Base-by-base conservation (phyloP, 208 protist genomes). In the Naegleria gruberi region DNA sequence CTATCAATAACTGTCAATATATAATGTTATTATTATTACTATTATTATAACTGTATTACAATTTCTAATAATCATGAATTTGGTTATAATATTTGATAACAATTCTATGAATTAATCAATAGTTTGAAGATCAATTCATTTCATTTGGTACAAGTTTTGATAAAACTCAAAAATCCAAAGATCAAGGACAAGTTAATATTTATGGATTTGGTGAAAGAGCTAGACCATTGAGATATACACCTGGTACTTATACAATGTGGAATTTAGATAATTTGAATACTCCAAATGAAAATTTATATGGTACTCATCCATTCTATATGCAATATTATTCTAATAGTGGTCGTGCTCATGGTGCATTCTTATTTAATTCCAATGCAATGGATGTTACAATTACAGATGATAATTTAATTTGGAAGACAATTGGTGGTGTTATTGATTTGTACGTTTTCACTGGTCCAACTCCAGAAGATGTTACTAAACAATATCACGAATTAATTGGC, bases 341-440 rank as follows among this genome's bases (percentile, higher is more conserved):
- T 7, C 15, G 3, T 30, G 89, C 91, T 44, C 89, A 91, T 84
- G 91, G 91, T 37, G 93, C 95, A 30, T 95, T 97, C 42, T 83
- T 97, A 10, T 90, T 93, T 5, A 97, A 96, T 57, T 92, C 92
- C 26, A 96, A 97, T 90, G 96, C 92, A 37, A 94, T 95, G 93
- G 94, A 95, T 87, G 91, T 96, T 41, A 73, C 87, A 7, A 57
- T 95, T 17, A 82, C 89, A 82, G 5, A 0, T 4, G 37, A 26
- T 42, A 46, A 45, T 30, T 26, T 87, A 41, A 4, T 55, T 19
- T 96, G 91, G 65, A 90, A 91, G 44, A 81, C 89, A 1, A 93
- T 94, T 77, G 96, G 96, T 44, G 96, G 95, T n/a, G 85, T 95
- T 17, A 55, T 97, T 6, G 95, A 97, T 91, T 91, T 97, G 0